Evolutionary conservation across 805 yeast genomes (phyloP), one percentile per base, ranked within the genome.

Genomic region (Lipomyces starkeyi): DNA sequence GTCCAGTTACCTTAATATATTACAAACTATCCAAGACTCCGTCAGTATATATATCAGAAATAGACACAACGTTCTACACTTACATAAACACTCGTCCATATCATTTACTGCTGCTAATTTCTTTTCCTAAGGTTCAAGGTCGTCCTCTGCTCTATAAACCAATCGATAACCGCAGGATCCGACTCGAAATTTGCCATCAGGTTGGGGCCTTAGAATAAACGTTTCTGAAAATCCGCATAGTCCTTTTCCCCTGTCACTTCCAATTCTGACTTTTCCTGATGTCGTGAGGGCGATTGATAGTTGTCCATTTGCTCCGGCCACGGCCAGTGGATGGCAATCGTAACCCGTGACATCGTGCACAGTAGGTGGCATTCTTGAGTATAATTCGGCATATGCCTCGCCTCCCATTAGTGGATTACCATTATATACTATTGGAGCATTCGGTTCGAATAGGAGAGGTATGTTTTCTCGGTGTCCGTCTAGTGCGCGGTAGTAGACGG

Each of bases 341-440:
- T 70, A 73, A 7, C 78, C 77, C 6, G 76, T 64, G 17, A 80
- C 61, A 5, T 76, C 80, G 71, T 81, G 83, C 20, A 43, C 34
- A 17, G 80, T 79, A 6, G 62, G 57, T 6, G 83, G 83, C 77
- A 79, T 75, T 6, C 71, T 71, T 3, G 70, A 58, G 65, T 77
- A 71, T 77, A 80, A 74, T 57, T 77, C 77, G 37, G 73, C 62
- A 62, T 80, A 76, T 11, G 78, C 77, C n/a, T 74, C 78, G 8
- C 76, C 75, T 8, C 83, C 83, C 11, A 73, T 78, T 25, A 81
- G 67, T 52, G 83, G 83, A 40, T 77, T 78, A 29, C 83, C 83
- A 69, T 81, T 79, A 79, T 81, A 81, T 17, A 81, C 80, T 34
- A 81, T 76, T 13, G 80, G 77, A 2, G 82, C 78, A 20, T 73